phyloP scores from a whole-genome alignment of 2,329 filamentous ascomycete species.

The Penicillium rolfsii region DNA sequence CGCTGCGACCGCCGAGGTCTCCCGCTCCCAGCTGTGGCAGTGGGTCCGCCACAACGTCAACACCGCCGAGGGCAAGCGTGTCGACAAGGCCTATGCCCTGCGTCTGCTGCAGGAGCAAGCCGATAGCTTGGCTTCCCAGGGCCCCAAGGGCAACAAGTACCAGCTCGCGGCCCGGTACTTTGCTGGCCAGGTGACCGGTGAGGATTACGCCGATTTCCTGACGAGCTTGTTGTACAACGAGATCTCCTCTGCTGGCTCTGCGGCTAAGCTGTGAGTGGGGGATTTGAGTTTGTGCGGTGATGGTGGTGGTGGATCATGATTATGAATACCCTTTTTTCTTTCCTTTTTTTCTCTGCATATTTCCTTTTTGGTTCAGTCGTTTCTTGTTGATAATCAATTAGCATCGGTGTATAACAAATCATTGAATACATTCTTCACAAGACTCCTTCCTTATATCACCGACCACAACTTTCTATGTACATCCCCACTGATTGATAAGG shows the following conservation, averaged over 20 bases:
- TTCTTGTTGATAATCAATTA: slow-evolving; percentile 20
- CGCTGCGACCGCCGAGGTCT: slow-evolving; percentile 94
- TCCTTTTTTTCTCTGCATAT: slow-evolving; percentile 1
- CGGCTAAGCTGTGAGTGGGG: slow-evolving; percentile 64
- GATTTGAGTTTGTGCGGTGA: background rate
- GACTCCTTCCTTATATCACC: background rate
- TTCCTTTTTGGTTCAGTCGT: slow-evolving; percentile 5
- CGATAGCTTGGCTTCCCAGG: slow-evolving; percentile 72
- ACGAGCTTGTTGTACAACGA: slow-evolving; percentile 76
- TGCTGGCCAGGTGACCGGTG: slow-evolving; percentile 86
- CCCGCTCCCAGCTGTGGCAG: slow-evolving; percentile 93
- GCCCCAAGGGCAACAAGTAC: slow-evolving; percentile 87
- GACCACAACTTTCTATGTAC: too few species aligned
- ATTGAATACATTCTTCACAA: slow-evolving; percentile 4
- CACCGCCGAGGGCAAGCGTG: slow-evolving; percentile 84
- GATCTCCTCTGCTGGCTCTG: slow-evolving; percentile 63
- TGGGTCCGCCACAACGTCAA: slow-evolving; percentile 77
- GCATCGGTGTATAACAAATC: slow-evolving; percentile 32
- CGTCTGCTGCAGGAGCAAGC: slow-evolving; percentile 85
- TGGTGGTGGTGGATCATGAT: slow-evolving; percentile 25
- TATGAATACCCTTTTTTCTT: slow-evolving; percentile 33
- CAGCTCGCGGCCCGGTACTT: slow-evolving; percentile 92
- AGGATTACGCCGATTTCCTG: slow-evolving; percentile 97
- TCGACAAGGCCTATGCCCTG: slow-evolving; percentile 90
- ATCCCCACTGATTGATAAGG: too few species aligned